Conservation (phyloP, 768 basidiomycete species). For the Lactifluus volemus region DNA sequence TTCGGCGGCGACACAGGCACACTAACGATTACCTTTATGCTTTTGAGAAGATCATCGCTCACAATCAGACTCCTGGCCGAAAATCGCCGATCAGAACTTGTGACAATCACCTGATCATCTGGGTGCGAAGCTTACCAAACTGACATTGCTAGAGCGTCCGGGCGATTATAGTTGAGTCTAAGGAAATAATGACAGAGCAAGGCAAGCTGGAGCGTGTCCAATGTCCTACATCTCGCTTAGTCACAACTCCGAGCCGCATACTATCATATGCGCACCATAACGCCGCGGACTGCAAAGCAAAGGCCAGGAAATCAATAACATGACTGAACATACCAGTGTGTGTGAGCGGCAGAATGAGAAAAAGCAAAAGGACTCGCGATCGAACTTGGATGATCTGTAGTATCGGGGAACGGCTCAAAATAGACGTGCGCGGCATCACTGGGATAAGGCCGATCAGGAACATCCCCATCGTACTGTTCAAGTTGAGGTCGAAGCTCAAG, state of each 20-base stretch:
- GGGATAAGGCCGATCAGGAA: constrained; percentile 1
- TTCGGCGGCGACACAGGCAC: too few relatives aligned
- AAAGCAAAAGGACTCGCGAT: background rate
- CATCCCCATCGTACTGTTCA: background rate
- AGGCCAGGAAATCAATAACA: background rate
- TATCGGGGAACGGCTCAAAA: background rate
- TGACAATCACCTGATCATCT: background rate
- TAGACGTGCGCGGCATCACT: background rate
- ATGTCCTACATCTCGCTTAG: background rate
- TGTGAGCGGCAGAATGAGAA: background rate
- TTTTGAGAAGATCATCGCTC: background rate
- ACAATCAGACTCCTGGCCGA: background rate
- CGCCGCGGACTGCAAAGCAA: background rate
- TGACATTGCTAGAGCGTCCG: background rate
- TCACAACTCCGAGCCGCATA: background rate
- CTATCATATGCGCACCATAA: background rate
- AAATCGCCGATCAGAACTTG: background rate
- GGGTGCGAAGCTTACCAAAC: background rate
- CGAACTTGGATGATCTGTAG: background rate
- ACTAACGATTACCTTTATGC: background rate
- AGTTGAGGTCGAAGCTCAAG: background rate
- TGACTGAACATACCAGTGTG: background rate
- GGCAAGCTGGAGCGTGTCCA: constrained; percentile 5
- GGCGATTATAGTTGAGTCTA: background rate
- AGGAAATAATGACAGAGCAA: constrained; percentile 3